A percentile compares a stretch with the other conserved stretches of the same genome.
These are phyloP conservation scores for Botrytis pseudocinerea DNA, from an alignment of 2,329 filamentous ascomycete genomes.

Conservation along the genomic window DNA sequence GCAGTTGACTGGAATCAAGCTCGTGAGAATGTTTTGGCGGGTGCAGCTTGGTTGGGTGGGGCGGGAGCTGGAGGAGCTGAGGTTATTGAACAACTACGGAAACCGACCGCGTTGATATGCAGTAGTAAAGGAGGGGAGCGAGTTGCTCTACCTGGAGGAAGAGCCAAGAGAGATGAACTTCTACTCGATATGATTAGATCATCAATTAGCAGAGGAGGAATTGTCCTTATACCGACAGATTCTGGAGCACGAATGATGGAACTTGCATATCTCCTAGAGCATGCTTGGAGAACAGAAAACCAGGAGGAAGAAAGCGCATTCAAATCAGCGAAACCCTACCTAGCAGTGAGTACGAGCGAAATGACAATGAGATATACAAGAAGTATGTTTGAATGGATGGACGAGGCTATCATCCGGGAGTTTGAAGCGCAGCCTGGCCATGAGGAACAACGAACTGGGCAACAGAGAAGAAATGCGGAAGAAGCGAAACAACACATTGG, in stretches of 20 bases:
- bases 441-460: constrained; percentile 42
- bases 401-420: constrained; percentile 88
- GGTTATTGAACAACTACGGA: constrained; percentile 89
- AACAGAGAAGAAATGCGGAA: constrained; percentile 47
- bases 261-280: constrained; percentile 87
- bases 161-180: constrained; percentile 80
- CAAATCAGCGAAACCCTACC: constrained; percentile 64
- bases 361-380: constrained; percentile 88
- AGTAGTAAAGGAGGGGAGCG: constrained; percentile 79
- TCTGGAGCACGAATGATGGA: constrained; percentile 94
- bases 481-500: constrained; percentile 58
- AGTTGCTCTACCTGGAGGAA: constrained; percentile 67
- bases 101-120: constrained; percentile 91
- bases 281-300: constrained; percentile 76
- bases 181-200: constrained; percentile 79
- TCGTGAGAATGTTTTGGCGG: constrained; percentile 91
- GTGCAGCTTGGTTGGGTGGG: constrained; percentile 89
- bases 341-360: constrained; percentile 82
- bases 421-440: constrained; percentile 66
- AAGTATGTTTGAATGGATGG: constrained; percentile 99
- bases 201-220: constrained; percentile 79
- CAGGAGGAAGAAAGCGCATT: constrained; percentile 53
- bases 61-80: constrained; percentile 78
- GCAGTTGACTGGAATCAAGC: constrained; percentile 98
- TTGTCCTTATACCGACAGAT: constrained; percentile 89